Percentiles rank a stretch among this genome's conserved stretches.
These are phyloP conservation scores for Trichaptum fuscoviolaceum DNA, from an alignment of 768 basidiomycete genomes.

Conservation along the genomic window DNA sequence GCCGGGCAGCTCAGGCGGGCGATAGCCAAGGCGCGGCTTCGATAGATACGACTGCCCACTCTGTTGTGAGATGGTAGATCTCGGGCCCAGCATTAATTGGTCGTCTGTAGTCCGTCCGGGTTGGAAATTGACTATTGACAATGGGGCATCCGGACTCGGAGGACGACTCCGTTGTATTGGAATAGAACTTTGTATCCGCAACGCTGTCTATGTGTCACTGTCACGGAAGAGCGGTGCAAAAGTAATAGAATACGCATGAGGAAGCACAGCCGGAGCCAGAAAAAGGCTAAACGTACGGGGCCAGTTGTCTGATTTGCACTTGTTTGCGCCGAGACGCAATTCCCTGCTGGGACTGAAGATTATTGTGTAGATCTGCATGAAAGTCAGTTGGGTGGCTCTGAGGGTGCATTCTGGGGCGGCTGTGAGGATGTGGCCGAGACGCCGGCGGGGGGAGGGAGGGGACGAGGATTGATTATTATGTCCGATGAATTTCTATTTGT, in stretches of 20 bases:
- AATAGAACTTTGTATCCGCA: too few species aligned
- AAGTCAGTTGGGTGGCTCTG: too few species aligned
- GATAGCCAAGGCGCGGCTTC: constrained; percentile 45
- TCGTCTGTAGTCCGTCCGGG: background rate
- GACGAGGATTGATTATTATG: background rate
- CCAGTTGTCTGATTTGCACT: too few species aligned
- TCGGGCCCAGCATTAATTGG: background rate
- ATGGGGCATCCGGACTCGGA: too few species aligned
- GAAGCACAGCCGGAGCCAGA: background rate
- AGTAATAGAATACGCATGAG: background rate
- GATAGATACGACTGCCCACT: too few species aligned
- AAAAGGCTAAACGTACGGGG: background rate
- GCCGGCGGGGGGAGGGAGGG: background rate
- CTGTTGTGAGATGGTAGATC: background rate
- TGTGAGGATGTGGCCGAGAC: background rate
- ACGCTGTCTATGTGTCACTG: background rate
- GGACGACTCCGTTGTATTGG: too few species aligned
- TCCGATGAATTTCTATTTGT: background rate
- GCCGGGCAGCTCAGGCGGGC: constrained; percentile 68
- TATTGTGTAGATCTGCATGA: too few species aligned
- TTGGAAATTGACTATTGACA: too few species aligned
- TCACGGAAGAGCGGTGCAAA: background rate
- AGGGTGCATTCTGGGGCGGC: too few species aligned
- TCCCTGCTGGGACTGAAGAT: too few species aligned
- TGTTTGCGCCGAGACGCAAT: too few species aligned